phyloP scores from a whole-genome alignment of 73 alveolate species.

The Paramecium primaurelia region DNA sequence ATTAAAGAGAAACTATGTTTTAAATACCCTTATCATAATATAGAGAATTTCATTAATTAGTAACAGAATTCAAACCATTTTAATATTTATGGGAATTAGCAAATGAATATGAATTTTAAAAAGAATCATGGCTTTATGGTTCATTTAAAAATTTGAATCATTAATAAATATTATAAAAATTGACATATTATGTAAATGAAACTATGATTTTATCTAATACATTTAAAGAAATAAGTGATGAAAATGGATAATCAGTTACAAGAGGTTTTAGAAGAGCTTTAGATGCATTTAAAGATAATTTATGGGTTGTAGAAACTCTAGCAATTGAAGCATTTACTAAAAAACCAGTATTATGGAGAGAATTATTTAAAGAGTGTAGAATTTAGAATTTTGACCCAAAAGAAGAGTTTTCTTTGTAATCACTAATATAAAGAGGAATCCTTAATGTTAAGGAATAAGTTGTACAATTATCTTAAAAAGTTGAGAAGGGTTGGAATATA shows the following conservation, averaged over 20 bases:
- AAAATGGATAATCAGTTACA: not conserved
- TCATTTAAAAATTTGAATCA: not conserved
- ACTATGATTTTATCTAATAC: not conserved
- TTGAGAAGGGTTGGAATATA: conserved; percentile 28
- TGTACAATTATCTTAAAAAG: not conserved
- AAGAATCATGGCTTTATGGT: conserved; percentile 6
- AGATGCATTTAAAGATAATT: not conserved
- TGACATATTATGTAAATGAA: not conserved
- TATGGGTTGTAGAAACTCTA: conserved; percentile 31
- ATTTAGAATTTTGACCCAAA: not conserved
- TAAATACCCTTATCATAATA: not conserved
- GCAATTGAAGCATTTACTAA: conserved; percentile 33
- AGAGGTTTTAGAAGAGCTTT: conserved; percentile 28
- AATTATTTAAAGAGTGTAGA: conserved; percentile 1
- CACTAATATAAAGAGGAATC: not conserved
- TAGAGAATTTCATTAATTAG: not conserved
- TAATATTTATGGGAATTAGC: conserved; percentile 21
- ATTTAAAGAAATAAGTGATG: conserved; percentile 17
- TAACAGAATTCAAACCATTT: not conserved
- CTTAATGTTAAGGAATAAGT: not conserved
- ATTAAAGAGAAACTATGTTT: not conserved
- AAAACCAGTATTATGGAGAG: conserved; percentile 32
- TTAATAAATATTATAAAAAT: not conserved
- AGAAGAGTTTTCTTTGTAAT: not conserved
- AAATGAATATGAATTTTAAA: not conserved